Evolutionary conservation across 495 filamentous ascomycete genomes (phyloP).

Genomic region (Penicillium cataractarum): DNA sequence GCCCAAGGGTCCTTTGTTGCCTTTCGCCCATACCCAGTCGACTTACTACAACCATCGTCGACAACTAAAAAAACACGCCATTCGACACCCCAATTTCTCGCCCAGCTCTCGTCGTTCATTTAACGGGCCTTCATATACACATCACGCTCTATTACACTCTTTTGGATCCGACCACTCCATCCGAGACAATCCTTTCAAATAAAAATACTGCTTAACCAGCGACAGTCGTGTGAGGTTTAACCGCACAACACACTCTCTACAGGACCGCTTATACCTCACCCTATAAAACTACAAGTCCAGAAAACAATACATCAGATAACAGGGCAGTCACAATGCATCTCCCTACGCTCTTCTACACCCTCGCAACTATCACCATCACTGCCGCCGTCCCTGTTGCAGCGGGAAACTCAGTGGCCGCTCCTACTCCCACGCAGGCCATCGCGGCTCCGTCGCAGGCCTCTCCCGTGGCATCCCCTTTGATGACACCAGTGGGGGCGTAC

Average conservation of each 20-base stretch:
- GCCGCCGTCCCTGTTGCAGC: conserved; percentile 15
- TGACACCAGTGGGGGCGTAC: conserved; percentile 24
- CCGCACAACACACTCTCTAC: background rate
- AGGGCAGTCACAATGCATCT: conserved; percentile 17
- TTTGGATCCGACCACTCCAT: conserved; percentile 4
- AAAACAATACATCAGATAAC: background rate
- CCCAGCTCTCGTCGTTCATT: conserved; percentile 32
- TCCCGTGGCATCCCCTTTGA: background rate
- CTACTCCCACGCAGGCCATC: conserved; percentile 10
- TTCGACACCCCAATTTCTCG: conserved; percentile 15
- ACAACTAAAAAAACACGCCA: conserved; percentile 8
- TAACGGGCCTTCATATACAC: background rate
- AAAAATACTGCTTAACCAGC: background rate
- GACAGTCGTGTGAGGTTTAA: background rate
- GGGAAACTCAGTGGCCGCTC: conserved; percentile 4
- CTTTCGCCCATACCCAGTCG: background rate
- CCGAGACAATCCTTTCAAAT: background rate
- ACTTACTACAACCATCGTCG: conserved; percentile 9
- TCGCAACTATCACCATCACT: conserved; percentile 19
- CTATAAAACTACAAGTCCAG: background rate
- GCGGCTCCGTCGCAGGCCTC: conserved; percentile 2
- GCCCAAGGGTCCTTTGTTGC: background rate
- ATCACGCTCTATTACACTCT: conserved; percentile 18
- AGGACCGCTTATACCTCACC: background rate
- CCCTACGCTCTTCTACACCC: conserved; percentile 7